These are phyloP conservation scores for Porcisia deanei DNA, from an alignment of 208 protist species.

Conservation along the genomic window DNA sequence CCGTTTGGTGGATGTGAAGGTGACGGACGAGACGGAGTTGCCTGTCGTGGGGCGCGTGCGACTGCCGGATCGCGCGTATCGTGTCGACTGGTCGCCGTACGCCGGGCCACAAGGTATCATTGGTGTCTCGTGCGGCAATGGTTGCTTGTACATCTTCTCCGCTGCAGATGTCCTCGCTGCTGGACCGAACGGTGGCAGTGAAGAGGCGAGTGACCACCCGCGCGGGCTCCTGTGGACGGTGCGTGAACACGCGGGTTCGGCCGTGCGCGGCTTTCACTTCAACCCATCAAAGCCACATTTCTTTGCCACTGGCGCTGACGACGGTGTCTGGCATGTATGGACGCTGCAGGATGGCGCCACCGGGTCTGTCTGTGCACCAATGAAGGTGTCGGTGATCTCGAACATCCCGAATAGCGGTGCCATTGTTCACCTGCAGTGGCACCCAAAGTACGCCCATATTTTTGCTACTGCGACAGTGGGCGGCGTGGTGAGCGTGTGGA, in stretches of 20 bases:
- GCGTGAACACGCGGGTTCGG: conserved; percentile 74
- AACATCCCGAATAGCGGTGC: conserved; percentile 43
- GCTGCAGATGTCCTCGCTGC: conserved; percentile 49
- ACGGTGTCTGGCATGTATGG: conserved; percentile 89
- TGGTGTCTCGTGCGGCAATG: conserved; percentile 64
- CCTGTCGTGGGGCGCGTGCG: conserved; percentile 51
- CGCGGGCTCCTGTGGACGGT: conserved; percentile 73
- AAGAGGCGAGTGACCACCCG: conserved; percentile 30
- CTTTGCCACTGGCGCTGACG: conserved; percentile 69
- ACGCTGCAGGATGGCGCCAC: conserved; percentile 82
- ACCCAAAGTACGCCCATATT: conserved; percentile 91
- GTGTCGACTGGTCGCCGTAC: conserved; percentile 79
- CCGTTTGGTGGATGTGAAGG: conserved; percentile 64
- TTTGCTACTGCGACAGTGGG: conserved; percentile 91
- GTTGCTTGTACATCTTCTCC: conserved; percentile 73
- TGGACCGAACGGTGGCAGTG: conserved; percentile 24
- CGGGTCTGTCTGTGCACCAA: conserved; percentile 33
- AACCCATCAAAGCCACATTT: conserved; percentile 91
- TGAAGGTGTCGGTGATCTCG: conserved; percentile 69
- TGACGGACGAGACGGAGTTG: conserved; percentile 74
- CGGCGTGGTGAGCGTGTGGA: conserved; percentile 94
- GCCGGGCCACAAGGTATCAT: conserved; percentile 63
- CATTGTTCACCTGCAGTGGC: conserved; percentile 79
- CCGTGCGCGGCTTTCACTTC: conserved; percentile 93
- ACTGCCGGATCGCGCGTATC: conserved; percentile 59